phyloP scores from a whole-genome alignment of 1,284 basidiomycete genomes.

The Mycena sp. region DNA sequence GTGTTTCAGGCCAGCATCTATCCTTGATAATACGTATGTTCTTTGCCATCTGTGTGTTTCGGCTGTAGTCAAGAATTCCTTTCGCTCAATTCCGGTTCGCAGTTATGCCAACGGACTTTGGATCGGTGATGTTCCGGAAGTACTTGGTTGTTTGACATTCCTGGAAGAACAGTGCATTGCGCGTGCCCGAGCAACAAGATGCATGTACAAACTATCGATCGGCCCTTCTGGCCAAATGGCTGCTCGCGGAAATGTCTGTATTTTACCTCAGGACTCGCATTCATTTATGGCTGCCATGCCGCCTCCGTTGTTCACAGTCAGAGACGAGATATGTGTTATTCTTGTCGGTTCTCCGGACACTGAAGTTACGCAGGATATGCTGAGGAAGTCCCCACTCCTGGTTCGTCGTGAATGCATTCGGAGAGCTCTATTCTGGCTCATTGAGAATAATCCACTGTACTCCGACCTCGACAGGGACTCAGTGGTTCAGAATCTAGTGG shows the following conservation, averaged over 20 bases:
- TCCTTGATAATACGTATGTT: too few species aligned
- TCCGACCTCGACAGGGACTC: neutral
- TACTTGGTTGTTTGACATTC: slow-evolving; percentile 3
- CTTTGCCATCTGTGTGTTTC: too few species aligned
- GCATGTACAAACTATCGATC: slow-evolving; percentile 19
- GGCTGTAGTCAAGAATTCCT: too few species aligned
- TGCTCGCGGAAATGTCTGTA: slow-evolving; percentile 7
- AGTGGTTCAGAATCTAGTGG: too few species aligned
- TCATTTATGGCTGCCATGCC: slow-evolving; percentile 1
- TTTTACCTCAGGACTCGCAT: slow-evolving; percentile 21
- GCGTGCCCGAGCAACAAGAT: slow-evolving; percentile 8
- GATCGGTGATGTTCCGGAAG: slow-evolving; percentile 2
- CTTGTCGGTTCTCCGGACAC: neutral
- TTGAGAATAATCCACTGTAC: slow-evolving; percentile 12
- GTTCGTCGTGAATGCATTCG: neutral
- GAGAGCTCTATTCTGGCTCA: neutral
- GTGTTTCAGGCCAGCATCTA: too few species aligned
- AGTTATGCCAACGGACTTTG: slow-evolving; percentile 23
- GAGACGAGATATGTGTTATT: slow-evolving; percentile 11
- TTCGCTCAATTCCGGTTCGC: slow-evolving; percentile 1
- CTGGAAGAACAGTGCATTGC: slow-evolving; percentile 24
- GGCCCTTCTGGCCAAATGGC: slow-evolving; percentile 21
- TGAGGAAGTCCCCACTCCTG: neutral
- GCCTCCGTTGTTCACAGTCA: slow-evolving; percentile 3
- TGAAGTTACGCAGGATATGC: neutral